Percentiles rank a stretch among this genome's conserved stretches.
Evolutionary conservation across 176 grass and related monocot genomes (phyloP).

Genomic region (Miscanthus lutarioriparius): DNA sequence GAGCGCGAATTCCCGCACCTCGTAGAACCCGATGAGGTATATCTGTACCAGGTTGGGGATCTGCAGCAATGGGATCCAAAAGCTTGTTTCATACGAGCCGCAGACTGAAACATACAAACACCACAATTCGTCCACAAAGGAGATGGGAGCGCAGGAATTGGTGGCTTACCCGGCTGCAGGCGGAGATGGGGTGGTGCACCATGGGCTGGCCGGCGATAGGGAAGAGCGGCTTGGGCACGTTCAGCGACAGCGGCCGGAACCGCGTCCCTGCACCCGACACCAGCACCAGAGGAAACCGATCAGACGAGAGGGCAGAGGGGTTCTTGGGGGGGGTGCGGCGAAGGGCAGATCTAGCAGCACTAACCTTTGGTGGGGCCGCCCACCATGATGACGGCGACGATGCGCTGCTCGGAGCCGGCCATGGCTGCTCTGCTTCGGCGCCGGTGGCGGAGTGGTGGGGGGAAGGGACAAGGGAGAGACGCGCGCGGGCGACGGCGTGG

Average conservation of each 20-base stretch:
- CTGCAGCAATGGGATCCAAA: slow-evolving; percentile 50
- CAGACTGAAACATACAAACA: not conserved
- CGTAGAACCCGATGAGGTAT: slow-evolving; percentile 97
- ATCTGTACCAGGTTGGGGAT: slow-evolving; percentile 97
- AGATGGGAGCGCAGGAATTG: not conserved
- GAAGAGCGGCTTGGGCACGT: slow-evolving; percentile 97
- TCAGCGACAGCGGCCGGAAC: slow-evolving; percentile 93
- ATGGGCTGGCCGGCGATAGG: slow-evolving; percentile 94
- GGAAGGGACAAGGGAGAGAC: not conserved
- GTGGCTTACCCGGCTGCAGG: slow-evolving; percentile 64
- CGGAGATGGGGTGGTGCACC: slow-evolving; percentile 93
- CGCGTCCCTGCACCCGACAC: slow-evolving; percentile 62
- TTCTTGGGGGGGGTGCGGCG: not conserved
- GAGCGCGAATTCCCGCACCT: slow-evolving; percentile 92
- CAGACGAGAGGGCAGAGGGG: not conserved
- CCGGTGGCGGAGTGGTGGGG: not conserved
- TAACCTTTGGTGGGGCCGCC: slow-evolving; percentile 93
- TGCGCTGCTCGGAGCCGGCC: slow-evolving; percentile 74
- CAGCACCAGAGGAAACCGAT: not conserved
- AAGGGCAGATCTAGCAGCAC: slow-evolving; percentile 54
- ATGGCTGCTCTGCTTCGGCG: slow-evolving; percentile 36
- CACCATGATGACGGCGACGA: slow-evolving; percentile 99
- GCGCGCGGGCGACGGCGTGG: not conserved
- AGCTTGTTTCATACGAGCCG: not conserved
- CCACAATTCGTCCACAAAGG: not conserved